Evolutionary conservation across 1,284 basidiomycete species (phyloP).

Genomic region (Salmacisia buchloeana): DNA sequence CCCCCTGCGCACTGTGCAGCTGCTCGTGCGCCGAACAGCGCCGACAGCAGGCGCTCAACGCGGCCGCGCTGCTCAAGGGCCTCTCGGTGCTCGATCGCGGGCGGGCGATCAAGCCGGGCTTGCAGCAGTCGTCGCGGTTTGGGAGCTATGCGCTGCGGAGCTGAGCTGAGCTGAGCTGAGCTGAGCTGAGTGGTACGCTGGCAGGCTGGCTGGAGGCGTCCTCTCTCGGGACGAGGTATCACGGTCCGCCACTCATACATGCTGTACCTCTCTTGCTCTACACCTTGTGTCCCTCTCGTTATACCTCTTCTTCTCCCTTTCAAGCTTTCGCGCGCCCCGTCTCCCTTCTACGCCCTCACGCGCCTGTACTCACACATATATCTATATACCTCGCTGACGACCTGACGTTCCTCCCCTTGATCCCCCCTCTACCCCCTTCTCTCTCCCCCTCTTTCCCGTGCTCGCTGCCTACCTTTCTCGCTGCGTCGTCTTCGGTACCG

Average conservation of each 20-base stretch:
- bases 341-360: too few relatives aligned
- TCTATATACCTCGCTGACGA: too few relatives aligned
- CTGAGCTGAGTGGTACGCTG: too few relatives aligned
- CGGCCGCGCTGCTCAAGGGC: slow-evolving; percentile 33
- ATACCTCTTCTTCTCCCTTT: neutral
- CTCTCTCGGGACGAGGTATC: too few relatives aligned
- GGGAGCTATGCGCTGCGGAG: slow-evolving; percentile 2
- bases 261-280: neutral
- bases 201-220: too few relatives aligned
- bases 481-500: neutral
- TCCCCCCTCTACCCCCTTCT: neutral
- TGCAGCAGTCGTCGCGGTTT: neutral
- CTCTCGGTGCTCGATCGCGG: slow-evolving; percentile 33
- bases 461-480: neutral
- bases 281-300: neutral
- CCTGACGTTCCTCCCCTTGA: neutral
- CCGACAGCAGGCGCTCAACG: slow-evolving; percentile 32
- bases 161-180: neutral
- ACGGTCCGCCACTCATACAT: too few relatives aligned
- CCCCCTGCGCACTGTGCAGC: slow-evolving; percentile 25
- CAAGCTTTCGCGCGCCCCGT: too few relatives aligned
- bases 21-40: slow-evolving; percentile 34
- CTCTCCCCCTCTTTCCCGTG: neutral
- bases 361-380: too few relatives aligned
- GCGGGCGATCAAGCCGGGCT: slow-evolving; percentile 25